Conservation (phyloP, 257 asterid species). For the Parsonsia alboflavescens region DNA sequence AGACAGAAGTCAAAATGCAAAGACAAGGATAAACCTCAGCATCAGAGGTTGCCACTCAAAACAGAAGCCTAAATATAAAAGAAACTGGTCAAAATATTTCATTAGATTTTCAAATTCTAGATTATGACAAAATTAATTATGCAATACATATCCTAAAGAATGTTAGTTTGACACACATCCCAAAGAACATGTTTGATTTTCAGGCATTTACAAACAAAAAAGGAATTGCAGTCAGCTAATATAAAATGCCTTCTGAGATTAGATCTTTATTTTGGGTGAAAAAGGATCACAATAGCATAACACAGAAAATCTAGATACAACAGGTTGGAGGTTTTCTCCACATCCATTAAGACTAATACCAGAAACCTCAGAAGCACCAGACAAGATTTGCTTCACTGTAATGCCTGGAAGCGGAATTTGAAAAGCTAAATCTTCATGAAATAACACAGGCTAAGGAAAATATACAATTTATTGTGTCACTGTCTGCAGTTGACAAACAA, state of each 20-base stretch:
- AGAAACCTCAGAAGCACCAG: too few relatives aligned
- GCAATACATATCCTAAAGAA: background rate
- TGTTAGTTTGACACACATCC: background rate
- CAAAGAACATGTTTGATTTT: background rate
- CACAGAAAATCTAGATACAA: too few relatives aligned
- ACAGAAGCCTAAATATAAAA: background rate
- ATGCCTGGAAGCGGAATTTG: too few relatives aligned
- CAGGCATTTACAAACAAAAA: background rate
- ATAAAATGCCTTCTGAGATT: background rate
- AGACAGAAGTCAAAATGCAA: background rate
- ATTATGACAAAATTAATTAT: background rate
- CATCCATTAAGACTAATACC: too few relatives aligned
- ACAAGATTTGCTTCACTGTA: too few relatives aligned
- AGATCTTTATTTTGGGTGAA: background rate
- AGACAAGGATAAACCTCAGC: background rate
- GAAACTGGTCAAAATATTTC: background rate
- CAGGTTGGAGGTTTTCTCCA: too few relatives aligned
- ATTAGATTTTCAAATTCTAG: background rate
- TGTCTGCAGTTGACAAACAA: background rate
- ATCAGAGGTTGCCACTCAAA: background rate
- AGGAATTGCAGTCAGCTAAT: background rate
- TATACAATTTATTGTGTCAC: background rate
- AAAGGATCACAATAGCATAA: too few relatives aligned
- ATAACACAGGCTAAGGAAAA: background rate
- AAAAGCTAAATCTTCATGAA: background rate